A percentile compares a stretch with the other conserved stretches of the same genome.
Evolutionary conservation across 202 grass and related monocot species (phyloP).

Genomic region (Setaria italica): DNA sequence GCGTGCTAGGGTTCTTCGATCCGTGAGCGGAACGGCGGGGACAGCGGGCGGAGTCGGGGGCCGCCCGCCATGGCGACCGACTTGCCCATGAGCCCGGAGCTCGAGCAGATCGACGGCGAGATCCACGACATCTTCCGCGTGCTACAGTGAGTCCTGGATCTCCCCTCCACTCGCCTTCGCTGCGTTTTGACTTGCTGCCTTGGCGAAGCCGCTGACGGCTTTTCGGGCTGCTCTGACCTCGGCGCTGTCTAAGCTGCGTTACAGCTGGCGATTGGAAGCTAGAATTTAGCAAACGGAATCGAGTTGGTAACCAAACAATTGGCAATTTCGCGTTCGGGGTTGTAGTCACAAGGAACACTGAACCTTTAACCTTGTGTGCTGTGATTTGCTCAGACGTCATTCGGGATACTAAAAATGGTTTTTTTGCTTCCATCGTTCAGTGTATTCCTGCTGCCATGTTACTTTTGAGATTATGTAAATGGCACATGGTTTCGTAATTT

Average conservation of each 20-base stretch:
- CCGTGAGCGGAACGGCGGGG: not conserved
- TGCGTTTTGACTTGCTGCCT: not conserved
- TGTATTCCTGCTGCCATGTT: not conserved
- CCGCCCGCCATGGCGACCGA: constrained; percentile 66
- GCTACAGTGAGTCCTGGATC: constrained; percentile 69
- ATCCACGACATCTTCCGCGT: constrained; percentile 96
- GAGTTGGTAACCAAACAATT: not conserved
- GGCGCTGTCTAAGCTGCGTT: not conserved
- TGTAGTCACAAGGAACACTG: not conserved
- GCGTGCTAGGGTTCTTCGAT: constrained; percentile 2
- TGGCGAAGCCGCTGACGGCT: not conserved
- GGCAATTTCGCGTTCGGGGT: not conserved
- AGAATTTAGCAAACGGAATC: not conserved
- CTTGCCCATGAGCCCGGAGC: constrained; percentile 76
- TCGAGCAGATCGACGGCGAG: constrained; percentile 95
- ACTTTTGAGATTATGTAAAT: not conserved
- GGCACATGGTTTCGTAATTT: not conserved
- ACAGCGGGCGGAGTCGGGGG: not conserved
- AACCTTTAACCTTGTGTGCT: not conserved
- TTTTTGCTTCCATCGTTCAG: not conserved
- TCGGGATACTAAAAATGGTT: not conserved
- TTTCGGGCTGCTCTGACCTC: not conserved
- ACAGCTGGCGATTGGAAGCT: no score
- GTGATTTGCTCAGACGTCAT: not conserved
- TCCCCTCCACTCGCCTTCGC: not conserved